Evolutionary conservation across 2,329 filamentous ascomycete genomes (phyloP).

Genomic region (Cercospora sp.): DNA sequence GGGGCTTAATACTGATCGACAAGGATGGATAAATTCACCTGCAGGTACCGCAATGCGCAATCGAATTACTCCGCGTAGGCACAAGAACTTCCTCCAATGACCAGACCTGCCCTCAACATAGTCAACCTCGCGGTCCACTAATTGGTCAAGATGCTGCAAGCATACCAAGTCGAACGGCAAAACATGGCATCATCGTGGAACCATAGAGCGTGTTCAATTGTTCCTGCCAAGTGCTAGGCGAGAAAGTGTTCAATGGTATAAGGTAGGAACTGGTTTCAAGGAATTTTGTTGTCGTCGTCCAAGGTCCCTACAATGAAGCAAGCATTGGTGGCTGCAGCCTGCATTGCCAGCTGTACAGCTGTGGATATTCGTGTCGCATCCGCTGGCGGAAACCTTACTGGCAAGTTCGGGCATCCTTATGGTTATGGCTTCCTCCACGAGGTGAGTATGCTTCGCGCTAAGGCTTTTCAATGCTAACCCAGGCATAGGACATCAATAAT

Average conservation of each 20-base stretch:
- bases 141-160: background rate
- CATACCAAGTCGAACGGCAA: background rate
- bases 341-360: slow-evolving; percentile 8
- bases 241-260: background rate
- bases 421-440: slow-evolving; percentile 21
- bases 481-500: slow-evolving; percentile 54
- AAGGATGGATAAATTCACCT: slow-evolving; percentile 8
- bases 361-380: slow-evolving; percentile 22
- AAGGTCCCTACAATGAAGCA: background rate
- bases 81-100: background rate
- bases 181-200: slow-evolving; percentile 1
- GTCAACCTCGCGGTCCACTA: background rate
- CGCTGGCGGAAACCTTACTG: slow-evolving; percentile 25
- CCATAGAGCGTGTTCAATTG: background rate
- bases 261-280: background rate
- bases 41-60: background rate
- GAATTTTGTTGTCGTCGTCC: background rate
- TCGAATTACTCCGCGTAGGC: background rate
- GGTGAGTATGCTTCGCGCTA: slow-evolving; percentile 5
- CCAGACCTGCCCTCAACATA: background rate
- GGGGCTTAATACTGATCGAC: background rate
- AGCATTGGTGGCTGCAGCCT: slow-evolving; percentile 2
- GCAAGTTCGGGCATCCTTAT: slow-evolving; percentile 19
- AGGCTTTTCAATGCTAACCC: background rate
- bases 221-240: background rate